A percentile compares a stretch with the other conserved stretches of the same genome.
Conservation (phyloP, 441 rosid genomes). For the Manihot esculenta region DNA sequence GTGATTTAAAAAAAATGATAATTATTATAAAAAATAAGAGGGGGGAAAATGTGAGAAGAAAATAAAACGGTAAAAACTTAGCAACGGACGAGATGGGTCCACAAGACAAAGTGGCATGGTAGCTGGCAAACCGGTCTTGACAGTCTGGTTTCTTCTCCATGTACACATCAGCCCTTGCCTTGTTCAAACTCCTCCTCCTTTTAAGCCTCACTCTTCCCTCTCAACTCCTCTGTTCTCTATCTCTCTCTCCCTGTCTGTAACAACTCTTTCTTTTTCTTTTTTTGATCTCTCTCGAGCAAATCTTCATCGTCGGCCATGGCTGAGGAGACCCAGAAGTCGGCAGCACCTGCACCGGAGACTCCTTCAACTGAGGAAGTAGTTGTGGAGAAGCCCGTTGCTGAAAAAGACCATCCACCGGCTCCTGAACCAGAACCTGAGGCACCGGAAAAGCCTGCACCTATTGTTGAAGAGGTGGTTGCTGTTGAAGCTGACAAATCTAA, state of each 20-base stretch:
- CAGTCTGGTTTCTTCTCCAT: slow-evolving; percentile 26
- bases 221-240: not conserved
- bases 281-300: no score
- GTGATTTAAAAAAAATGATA: no score
- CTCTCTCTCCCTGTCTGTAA: not conserved
- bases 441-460: slow-evolving; percentile 25
- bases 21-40: no score
- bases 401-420: slow-evolving; percentile 32
- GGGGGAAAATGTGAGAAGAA: no score
- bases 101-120: slow-evolving; percentile 24
- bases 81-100: no score
- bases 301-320: slow-evolving; percentile 42
- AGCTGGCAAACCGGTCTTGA: slow-evolving; percentile 30
- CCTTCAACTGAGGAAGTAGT: not conserved
- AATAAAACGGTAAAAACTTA: no score
- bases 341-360: slow-evolving; percentile 14
- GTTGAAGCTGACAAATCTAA: slow-evolving; percentile 19
- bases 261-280: not conserved
- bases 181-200: no score
- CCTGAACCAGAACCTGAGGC: slow-evolving; percentile 28
- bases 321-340: slow-evolving; percentile 49
- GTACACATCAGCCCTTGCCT: not conserved
- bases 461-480: slow-evolving; percentile 14
- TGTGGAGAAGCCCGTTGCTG: slow-evolving; percentile 21
- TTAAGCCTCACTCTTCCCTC: slow-evolving; percentile 5